These are phyloP conservation scores for Drechslerella dactyloides DNA, from an alignment of 2,329 filamentous ascomycete genomes.

Conservation along the genomic window DNA sequence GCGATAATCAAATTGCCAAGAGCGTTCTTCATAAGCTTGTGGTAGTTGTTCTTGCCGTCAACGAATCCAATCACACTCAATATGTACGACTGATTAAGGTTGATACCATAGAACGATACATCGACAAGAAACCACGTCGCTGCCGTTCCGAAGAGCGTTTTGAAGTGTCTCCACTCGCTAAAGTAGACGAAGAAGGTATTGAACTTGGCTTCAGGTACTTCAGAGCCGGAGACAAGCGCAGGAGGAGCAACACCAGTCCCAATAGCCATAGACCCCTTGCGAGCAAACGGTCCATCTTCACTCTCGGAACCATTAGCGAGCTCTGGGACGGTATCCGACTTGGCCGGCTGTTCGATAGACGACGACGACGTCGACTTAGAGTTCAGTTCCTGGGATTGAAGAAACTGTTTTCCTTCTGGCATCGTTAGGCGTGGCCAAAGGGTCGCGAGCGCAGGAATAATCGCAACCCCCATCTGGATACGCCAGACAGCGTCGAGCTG, in stretches of 20 bases:
- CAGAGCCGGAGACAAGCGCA: slow-evolving; percentile 43
- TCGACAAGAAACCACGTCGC: slow-evolving; percentile 53
- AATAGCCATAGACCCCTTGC: slow-evolving; percentile 24
- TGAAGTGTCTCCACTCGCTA: slow-evolving; percentile 56
- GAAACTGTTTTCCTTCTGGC: slow-evolving; percentile 54
- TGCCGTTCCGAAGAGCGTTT: slow-evolving; percentile 56
- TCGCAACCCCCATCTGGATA: slow-evolving; percentile 54
- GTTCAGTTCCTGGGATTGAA: slow-evolving; percentile 53
- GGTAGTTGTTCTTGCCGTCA: slow-evolving; percentile 55
- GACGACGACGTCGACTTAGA: slow-evolving; percentile 37
- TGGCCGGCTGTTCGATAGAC: slow-evolving; percentile 18
- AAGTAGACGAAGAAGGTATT: slow-evolving; percentile 56
- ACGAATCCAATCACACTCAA: slow-evolving; percentile 56
- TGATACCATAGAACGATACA: slow-evolving; percentile 54
- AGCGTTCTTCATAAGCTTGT: slow-evolving; percentile 57
- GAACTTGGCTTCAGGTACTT: slow-evolving; percentile 43
- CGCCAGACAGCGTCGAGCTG: slow-evolving; percentile 49
- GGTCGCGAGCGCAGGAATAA: slow-evolving; percentile 52
- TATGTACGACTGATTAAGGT: slow-evolving; percentile 57
- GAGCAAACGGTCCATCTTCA: slow-evolving; percentile 59
- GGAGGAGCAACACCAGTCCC: slow-evolving; percentile 41
- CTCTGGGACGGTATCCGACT: slow-evolving; percentile 9
- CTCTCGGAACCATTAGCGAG: slow-evolving; percentile 41
- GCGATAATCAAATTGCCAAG: slow-evolving; percentile 58
- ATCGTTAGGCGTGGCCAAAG: slow-evolving; percentile 55